These are phyloP conservation scores for Boletus sp. DNA, from an alignment of 768 basidiomycete species.

Conservation along the genomic window DNA sequence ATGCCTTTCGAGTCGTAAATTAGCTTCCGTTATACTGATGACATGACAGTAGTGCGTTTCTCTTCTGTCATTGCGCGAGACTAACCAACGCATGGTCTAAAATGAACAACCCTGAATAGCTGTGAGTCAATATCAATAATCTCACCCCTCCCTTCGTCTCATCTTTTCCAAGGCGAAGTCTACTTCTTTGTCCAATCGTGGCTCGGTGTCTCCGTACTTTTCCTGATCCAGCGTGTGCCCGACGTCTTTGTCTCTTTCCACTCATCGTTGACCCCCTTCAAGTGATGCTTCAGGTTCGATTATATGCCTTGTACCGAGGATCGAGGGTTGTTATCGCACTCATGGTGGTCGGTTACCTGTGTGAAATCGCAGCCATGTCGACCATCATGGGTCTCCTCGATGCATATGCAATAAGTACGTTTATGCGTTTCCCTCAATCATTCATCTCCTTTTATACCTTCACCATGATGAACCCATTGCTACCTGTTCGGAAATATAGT, in stretches of 20 bases:
- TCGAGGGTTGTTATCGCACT: slow-evolving; percentile 5
- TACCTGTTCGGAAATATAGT: background rate
- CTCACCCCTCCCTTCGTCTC: background rate
- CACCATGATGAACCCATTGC: background rate
- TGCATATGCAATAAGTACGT: background rate
- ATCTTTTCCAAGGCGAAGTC: slow-evolving; percentile 6
- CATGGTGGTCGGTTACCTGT: slow-evolving; percentile 4
- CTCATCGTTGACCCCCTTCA: background rate
- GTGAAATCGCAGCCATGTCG: background rate
- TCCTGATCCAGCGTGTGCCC: slow-evolving; percentile 6
- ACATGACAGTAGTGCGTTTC: slow-evolving; percentile 7
- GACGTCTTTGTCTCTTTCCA: background rate
- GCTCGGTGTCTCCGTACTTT: background rate
- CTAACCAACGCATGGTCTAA: background rate
- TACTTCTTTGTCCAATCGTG: slow-evolving; percentile 9
- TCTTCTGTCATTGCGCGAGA: background rate
- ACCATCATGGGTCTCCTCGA: background rate
- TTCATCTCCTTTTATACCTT: background rate
- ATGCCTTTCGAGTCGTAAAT: background rate
- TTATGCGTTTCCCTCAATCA: no score
- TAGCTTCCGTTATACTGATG: background rate
- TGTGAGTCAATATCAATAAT: background rate
- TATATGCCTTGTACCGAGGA: slow-evolving; percentile 9
- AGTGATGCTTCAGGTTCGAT: slow-evolving; percentile 16
- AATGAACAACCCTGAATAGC: background rate